These are phyloP conservation scores for Eutrema salsugineum DNA, from an alignment of 441 rosid species.

Conservation along the genomic window DNA sequence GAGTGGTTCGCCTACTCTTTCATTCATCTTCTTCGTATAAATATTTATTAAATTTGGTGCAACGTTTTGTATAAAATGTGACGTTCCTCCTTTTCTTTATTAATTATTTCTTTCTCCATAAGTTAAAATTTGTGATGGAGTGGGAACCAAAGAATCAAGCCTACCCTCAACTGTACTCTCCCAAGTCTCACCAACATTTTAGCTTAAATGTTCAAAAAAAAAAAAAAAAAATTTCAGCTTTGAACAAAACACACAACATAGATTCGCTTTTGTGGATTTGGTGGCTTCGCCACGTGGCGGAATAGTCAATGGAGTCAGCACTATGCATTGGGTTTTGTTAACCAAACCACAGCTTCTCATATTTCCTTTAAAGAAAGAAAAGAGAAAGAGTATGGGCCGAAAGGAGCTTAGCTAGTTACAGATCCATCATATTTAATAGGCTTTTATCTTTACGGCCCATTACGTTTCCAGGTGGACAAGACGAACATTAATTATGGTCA, in stretches of 20 bases:
- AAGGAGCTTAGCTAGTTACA: neutral
- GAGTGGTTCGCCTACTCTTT: slow-evolving; percentile 33
- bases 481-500: neutral
- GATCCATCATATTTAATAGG: neutral
- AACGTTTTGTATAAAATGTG: slow-evolving; percentile 22
- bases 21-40: slow-evolving; percentile 5
- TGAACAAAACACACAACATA: neutral
- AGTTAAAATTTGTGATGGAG: slow-evolving; percentile 17
- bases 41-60: slow-evolving; percentile 21
- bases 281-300: slow-evolving; percentile 4
- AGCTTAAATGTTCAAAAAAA: no score
- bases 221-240: no score
- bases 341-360: slow-evolving; percentile 1
- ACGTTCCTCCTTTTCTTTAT: slow-evolving; percentile 30
- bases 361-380: neutral
- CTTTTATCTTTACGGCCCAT: neutral
- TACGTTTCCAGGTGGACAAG: neutral
- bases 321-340: slow-evolving; percentile 13
- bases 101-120: neutral
- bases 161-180: slow-evolving; percentile 17
- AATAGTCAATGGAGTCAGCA: neutral
- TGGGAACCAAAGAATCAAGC: slow-evolving; percentile 34
- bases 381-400: neutral
- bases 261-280: neutral
- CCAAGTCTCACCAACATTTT: slow-evolving; percentile 2